These are phyloP conservation scores for Lentinula edodes DNA, from an alignment of 768 basidiomycete species.

Conservation along the genomic window DNA sequence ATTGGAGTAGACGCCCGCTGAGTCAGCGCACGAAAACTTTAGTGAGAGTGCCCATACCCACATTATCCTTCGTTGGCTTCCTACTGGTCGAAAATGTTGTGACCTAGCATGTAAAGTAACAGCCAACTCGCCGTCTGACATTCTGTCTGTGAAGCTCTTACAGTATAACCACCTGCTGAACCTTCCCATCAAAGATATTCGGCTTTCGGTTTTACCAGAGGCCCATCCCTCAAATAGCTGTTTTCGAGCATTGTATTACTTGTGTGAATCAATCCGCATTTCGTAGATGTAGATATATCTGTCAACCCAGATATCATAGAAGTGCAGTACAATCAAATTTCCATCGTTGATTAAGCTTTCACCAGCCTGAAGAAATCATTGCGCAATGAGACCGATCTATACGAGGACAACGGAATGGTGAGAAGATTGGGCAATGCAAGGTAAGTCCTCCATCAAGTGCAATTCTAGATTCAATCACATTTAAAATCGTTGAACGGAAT, in stretches of 20 bases:
- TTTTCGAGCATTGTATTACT: conserved; percentile 85
- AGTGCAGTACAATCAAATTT: conserved; percentile 13
- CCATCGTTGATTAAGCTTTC: background rate
- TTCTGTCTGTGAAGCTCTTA: no score
- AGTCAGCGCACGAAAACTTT: no score
- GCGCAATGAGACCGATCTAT: conserved; percentile 92
- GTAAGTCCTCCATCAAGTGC: conserved; percentile 27
- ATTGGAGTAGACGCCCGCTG: conserved; percentile 47
- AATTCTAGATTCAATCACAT: conserved; percentile 64
- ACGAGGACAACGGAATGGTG: conserved; percentile 62
- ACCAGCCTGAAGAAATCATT: conserved; percentile 74
- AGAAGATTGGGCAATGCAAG: no score
- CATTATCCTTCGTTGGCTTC: no score
- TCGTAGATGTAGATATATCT: background rate
- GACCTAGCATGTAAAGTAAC: no score
- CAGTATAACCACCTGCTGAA: no score
- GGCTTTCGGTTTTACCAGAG: conserved; percentile 83
- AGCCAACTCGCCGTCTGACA: no score
- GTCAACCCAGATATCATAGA: conserved; percentile 60
- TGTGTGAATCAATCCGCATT: conserved; percentile 14
- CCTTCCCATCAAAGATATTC: no score
- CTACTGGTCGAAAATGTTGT: no score
- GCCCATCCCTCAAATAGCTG: conserved; percentile 85
- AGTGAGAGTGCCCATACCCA: conserved; percentile 19
- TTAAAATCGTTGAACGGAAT: background rate